These are phyloP conservation scores for Aquilaria yunnanensis DNA, from an alignment of 345 rosid species.

Conservation along the genomic window DNA sequence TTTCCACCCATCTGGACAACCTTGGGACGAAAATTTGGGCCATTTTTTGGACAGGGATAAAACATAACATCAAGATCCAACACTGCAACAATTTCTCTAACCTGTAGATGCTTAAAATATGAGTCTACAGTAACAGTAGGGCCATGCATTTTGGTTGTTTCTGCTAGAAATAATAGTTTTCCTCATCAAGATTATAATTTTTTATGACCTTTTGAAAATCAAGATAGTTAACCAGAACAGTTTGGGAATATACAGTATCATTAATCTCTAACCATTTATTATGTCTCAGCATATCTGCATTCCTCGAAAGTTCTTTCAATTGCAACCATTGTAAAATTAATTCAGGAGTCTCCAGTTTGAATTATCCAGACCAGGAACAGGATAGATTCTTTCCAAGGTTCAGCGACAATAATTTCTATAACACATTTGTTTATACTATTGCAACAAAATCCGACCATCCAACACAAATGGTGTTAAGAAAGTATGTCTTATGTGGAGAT, in stretches of 20 bases:
- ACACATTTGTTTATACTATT: neutral
- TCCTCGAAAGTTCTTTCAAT: too few species aligned
- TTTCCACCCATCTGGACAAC: constrained; percentile 83
- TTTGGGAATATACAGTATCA: neutral
- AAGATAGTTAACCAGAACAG: neutral
- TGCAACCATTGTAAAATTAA: too few species aligned
- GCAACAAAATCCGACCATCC: neutral
- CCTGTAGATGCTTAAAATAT: constrained; percentile 36
- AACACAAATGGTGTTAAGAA: neutral
- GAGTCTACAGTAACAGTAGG: constrained; percentile 1
- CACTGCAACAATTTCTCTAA: constrained; percentile 82
- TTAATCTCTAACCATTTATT: too few species aligned
- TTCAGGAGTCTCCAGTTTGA: too few species aligned
- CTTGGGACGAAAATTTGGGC: constrained; percentile 86
- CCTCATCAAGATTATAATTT: constrained; percentile 5
- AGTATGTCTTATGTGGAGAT: neutral
- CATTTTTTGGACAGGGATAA: constrained; percentile 90
- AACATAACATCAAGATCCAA: constrained; percentile 89
- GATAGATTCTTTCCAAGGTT: too few species aligned
- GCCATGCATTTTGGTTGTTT: too few species aligned
- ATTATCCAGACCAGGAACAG: too few species aligned
- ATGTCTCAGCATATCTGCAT: too few species aligned
- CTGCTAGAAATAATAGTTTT: too few species aligned
- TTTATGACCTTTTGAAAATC: neutral
- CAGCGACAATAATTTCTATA: neutral